These are phyloP conservation scores for Dioscorea cayenensis DNA, from an alignment of 116 monocot species.

Conservation along the genomic window DNA sequence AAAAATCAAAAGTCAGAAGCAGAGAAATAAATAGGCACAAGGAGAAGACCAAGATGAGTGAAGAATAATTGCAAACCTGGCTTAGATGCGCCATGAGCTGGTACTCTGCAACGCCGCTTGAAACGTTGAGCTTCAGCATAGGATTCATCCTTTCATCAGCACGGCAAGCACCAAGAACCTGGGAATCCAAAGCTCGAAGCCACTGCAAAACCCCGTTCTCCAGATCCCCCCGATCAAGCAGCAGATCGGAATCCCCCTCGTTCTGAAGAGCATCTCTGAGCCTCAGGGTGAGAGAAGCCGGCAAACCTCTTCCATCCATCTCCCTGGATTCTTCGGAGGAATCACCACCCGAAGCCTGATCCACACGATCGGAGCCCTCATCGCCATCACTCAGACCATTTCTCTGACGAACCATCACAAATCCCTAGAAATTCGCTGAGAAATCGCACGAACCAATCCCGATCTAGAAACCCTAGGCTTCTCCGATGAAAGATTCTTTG, in stretches of 20 bases:
- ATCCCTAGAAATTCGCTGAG: neutral
- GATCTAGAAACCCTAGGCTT: neutral
- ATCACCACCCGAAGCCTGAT: neutral
- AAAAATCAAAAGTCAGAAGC: neutral
- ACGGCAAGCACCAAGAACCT: slow-evolving; percentile 32
- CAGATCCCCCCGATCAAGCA: slow-evolving; percentile 1
- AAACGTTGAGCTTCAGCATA: slow-evolving; percentile 20
- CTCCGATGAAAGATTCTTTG: neutral
- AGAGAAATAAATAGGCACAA: neutral
- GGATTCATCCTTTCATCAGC: slow-evolving; percentile 42
- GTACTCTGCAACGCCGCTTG: slow-evolving; percentile 19
- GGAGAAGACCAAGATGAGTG: neutral
- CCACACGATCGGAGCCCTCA: neutral
- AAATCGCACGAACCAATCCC: neutral
- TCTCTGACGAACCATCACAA: slow-evolving; percentile 4
- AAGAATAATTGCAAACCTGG: slow-evolving; percentile 10
- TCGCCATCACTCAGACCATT: neutral
- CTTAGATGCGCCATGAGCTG: slow-evolving; percentile 23
- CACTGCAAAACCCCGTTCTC: slow-evolving; percentile 21
- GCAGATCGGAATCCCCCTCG: slow-evolving; percentile 13
- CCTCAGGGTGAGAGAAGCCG: neutral
- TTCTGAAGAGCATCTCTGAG: slow-evolving; percentile 1
- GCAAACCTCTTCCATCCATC: neutral
- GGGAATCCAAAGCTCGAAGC: slow-evolving; percentile 36
- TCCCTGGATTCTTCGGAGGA: neutral